phyloP scores from a whole-genome alignment of 441 rosid genomes.

The Populus hybrid region DNA sequence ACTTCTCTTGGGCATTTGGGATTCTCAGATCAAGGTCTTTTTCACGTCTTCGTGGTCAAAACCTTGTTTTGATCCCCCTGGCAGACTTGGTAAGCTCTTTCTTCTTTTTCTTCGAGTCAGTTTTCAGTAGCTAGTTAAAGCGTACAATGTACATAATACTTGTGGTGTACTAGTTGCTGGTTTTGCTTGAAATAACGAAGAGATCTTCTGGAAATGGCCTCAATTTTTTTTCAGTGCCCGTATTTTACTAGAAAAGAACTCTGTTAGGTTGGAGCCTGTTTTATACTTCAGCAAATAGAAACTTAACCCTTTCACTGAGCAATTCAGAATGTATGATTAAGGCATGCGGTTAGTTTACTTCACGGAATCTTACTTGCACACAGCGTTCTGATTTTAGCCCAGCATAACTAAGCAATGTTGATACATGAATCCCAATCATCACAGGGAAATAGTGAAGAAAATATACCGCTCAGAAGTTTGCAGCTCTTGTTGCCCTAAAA shows the following conservation, averaged over 20 bases:
- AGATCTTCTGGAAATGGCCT: background rate
- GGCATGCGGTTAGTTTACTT: background rate
- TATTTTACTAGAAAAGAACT: background rate
- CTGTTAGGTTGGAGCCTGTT: background rate
- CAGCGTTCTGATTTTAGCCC: background rate
- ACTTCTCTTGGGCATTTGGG: constrained; percentile 92
- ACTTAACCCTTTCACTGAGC: background rate
- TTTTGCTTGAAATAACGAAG: background rate
- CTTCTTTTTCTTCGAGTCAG: constrained; percentile 9
- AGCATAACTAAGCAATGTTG: background rate
- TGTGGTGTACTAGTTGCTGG: background rate
- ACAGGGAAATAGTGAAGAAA: background rate
- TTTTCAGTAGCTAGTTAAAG: constrained; percentile 5
- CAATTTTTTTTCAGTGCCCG: background rate
- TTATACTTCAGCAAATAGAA: background rate
- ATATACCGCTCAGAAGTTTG: background rate
- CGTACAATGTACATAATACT: background rate
- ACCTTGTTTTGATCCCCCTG: constrained; percentile 83
- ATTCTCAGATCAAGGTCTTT: constrained; percentile 88
- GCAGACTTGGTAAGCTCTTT: constrained; percentile 69
- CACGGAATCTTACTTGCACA: background rate
- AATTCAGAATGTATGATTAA: background rate
- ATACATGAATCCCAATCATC: background rate
- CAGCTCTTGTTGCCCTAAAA: constrained; percentile 1
- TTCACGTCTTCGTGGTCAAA: constrained; percentile 84